phyloP scores from a whole-genome alignment of 345 rosid species.

The Gossypium thurberi region DNA sequence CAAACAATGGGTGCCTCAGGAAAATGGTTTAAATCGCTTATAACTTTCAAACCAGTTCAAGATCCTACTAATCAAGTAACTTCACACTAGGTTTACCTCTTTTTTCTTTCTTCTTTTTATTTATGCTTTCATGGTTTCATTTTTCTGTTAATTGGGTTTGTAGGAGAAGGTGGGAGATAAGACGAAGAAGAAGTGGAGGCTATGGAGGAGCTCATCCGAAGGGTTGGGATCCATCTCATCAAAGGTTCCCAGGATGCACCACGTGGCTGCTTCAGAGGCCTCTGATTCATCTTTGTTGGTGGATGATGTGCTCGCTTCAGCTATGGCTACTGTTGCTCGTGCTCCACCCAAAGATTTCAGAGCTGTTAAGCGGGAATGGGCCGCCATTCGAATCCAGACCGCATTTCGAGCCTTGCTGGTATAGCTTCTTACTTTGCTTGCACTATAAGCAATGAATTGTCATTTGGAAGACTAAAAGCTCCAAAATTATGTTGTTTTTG shows the following conservation, averaged over 20 bases:
- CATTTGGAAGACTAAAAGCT: too few species aligned
- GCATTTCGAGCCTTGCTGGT: conserved; percentile 79
- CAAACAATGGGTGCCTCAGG: conserved; percentile 62
- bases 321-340: conserved; percentile 67
- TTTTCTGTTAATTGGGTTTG: conserved; percentile 7
- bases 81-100: background rate
- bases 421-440: background rate
- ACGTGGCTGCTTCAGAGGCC: conserved; percentile 38
- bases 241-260: conserved; percentile 42
- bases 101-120: background rate
- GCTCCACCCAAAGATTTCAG: conserved; percentile 71
- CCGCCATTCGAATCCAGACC: conserved; percentile 79
- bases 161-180: conserved; percentile 43
- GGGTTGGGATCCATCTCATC: conserved; percentile 32
- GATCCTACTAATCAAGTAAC: conserved; percentile 34
- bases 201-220: conserved; percentile 88
- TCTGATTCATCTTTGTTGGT: conserved; percentile 43
- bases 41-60: conserved; percentile 37
- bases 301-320: conserved; percentile 39
- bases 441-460: too few species aligned
- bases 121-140: background rate
- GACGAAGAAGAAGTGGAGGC: conserved; percentile 81
- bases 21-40: conserved; percentile 65
- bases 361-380: conserved; percentile 71
- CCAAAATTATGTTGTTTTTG: too few species aligned